Base-by-base conservation (phyloP, 2,329 filamentous ascomycete genomes). In the Ophiostoma piceae region DNA sequence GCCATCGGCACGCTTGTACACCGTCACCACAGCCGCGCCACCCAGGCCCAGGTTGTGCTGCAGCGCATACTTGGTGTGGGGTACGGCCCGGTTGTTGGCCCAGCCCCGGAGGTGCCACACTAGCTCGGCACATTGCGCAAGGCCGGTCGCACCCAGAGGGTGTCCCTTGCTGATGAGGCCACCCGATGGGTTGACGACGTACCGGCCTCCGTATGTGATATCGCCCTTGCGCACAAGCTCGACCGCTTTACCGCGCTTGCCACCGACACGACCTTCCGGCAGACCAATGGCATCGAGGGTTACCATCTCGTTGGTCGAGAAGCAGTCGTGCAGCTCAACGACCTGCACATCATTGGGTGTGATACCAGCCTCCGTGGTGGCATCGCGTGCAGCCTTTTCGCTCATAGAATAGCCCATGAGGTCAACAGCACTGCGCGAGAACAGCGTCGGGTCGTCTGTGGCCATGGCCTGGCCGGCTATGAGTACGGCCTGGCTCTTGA, bases 91-190 rank as follows among this genome's bases (percentile, higher is more conserved):
- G 83, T 97, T 97, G 80, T 95, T 97, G 26, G 94, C 94, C 94
- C 94, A 97, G 14, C 94, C 94, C 73, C 94, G 87, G 75, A 98
- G 84, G 77, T 98, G 94, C 94, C 94, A 98, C 37, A 96, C 91
- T 14, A 98, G 83, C 82, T 98, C 94, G 5, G 94, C 92, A 77
- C 94, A 97, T 81, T 98, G 94, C 14, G 94, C 95, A 68, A 98
- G 85, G n/a, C 95, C 94, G 0, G 92, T 96, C 0, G 94, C 94
- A 43, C 94, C 94, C 3, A 98, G 88, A 0, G 95, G 94, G 79
- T 98, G 94, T 57, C 94, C 95, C 83, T 98, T 98, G 73, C 91
- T 95, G 76, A 98, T 98, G 70, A 98, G 86, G 1, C 95, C 95
- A 62, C 94, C 95, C 0, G 92, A 96, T 1, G 94, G 94, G 80